Evolutionary conservation across 768 basidiomycete genomes (phyloP).

Genomic region (Naganishia antarctica): DNA sequence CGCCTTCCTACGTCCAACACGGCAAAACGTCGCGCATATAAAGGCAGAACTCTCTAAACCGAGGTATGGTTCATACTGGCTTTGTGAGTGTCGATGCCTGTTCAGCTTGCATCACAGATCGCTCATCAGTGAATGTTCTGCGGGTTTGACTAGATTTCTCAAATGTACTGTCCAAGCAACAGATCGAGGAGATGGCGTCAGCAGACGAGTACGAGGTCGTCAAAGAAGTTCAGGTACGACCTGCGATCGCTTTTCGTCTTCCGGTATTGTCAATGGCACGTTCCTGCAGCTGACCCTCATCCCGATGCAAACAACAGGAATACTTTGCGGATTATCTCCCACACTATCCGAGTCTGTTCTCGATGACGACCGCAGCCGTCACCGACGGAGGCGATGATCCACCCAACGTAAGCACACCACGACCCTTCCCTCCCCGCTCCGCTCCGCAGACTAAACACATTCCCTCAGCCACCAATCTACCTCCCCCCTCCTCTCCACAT

Average conservation of each 20-base stretch:
- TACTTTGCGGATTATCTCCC: conserved; percentile 96
- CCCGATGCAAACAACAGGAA: conserved; percentile 56
- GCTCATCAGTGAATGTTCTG: too few species aligned
- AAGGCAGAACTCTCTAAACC: conserved; percentile 80
- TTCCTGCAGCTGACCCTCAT: too few species aligned
- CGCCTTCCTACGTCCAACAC: conserved; percentile 79
- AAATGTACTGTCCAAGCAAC: conserved; percentile 79
- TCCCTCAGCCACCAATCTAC: conserved; percentile 44
- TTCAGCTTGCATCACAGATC: too few species aligned
- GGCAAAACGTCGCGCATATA: conserved; percentile 75
- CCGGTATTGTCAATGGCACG: not conserved
- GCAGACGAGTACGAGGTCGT: conserved; percentile 96
- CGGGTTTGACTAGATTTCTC: conserved; percentile 73
- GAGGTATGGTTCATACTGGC: conserved; percentile 95
- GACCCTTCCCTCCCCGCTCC: not conserved
- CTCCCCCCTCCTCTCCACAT: conserved; percentile 42
- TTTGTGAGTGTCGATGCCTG: conserved; percentile 73
- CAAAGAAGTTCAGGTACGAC: conserved; percentile 80
- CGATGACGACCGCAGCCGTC: conserved; percentile 53
- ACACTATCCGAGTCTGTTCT: conserved; percentile 77
- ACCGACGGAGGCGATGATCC: conserved; percentile 44
- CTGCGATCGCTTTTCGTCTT: not conserved
- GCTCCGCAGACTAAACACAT: not conserved
- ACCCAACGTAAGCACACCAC: conserved; percentile 39
- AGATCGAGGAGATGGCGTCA: conserved; percentile 87